These are phyloP conservation scores for Ceratobasidium sp. DNA, from an alignment of 1,284 basidiomycete species.

Conservation along the genomic window DNA sequence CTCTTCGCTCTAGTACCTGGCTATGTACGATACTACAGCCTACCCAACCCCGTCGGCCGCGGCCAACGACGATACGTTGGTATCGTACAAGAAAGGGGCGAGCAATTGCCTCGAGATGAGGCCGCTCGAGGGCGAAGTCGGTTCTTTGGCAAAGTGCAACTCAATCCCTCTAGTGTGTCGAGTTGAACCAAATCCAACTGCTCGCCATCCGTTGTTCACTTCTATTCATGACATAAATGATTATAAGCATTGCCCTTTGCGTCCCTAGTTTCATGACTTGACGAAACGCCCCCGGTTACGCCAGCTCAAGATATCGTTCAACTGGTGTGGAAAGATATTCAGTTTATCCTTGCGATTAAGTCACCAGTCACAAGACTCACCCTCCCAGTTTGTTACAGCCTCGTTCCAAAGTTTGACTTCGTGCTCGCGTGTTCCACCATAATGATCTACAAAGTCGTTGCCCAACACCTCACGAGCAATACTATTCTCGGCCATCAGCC, in stretches of 20 bases:
- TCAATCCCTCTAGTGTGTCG: constrained; percentile 55
- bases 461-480: constrained; percentile 90
- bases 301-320: constrained; percentile 86
- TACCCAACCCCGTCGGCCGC: constrained; percentile 58
- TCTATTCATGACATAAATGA: constrained; percentile 25
- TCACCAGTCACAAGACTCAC: constrained; percentile 61
- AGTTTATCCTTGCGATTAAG: constrained; percentile 11
- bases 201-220: constrained; percentile 9
- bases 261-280: neutral
- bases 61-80: constrained; percentile 82
- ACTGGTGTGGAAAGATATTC: constrained; percentile 62
- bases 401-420: constrained; percentile 88
- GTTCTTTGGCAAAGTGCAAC: constrained; percentile 77
- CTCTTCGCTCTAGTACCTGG: constrained; percentile 90
- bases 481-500: constrained; percentile 83
- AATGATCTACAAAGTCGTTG: constrained; percentile 92
- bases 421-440: constrained; percentile 90
- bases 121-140: constrained; percentile 77
- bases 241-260: constrained; percentile 8
- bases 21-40: constrained; percentile 87
- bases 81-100: constrained; percentile 80
- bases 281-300: constrained; percentile 57
- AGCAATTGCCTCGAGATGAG: constrained; percentile 87
- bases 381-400: constrained; percentile 95
- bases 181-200: neutral